A percentile compares a stretch with the other conserved stretches of the same genome.
These are phyloP conservation scores for Crithidia bombi DNA, from an alignment of 208 protist species.

Conservation along the genomic window DNA sequence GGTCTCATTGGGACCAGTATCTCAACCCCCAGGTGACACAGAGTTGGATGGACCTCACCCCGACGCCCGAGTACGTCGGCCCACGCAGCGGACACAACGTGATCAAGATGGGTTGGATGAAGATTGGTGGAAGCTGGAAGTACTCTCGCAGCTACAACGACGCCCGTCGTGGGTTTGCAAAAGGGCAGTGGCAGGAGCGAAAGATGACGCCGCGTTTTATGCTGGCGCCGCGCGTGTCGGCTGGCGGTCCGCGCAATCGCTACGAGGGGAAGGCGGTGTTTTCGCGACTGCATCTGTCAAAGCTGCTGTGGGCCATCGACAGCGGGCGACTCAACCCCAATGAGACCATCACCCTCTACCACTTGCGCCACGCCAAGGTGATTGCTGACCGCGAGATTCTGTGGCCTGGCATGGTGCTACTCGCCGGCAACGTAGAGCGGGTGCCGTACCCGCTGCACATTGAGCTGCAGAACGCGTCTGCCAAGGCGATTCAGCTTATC, in stretches of 20 bases:
- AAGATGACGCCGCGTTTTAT: constrained; percentile 93
- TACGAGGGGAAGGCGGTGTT: constrained; percentile 89
- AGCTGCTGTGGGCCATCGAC: constrained; percentile 90
- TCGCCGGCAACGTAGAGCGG: constrained; percentile 63
- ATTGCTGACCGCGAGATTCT: constrained; percentile 78
- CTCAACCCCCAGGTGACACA: constrained; percentile 86
- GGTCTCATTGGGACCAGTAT: constrained; percentile 88
- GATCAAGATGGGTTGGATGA: constrained; percentile 92
- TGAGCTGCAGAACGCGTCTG: constrained; percentile 89
- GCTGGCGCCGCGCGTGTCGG: constrained; percentile 87
- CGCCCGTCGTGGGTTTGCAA: constrained; percentile 69
- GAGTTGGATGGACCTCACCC: constrained; percentile 66
- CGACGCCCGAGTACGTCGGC: constrained; percentile 87
- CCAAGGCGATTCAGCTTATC: constrained; percentile 79
- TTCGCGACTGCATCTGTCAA: constrained; percentile 66
- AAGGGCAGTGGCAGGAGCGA: constrained; percentile 90
- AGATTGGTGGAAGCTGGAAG: constrained; percentile 91
- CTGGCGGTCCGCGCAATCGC: constrained; percentile 79
- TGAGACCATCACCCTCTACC: constrained; percentile 89
- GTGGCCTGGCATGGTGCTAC: constrained; percentile 89
- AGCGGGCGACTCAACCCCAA: constrained; percentile 87
- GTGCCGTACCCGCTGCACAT: constrained; percentile 87
- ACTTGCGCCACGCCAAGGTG: constrained; percentile 74
- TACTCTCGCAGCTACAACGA: constrained; percentile 88
- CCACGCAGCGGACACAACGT: constrained; percentile 85